phyloP scores from a whole-genome alignment of 2,329 filamentous ascomycete species.

The Colletotrichum spaethianum region DNA sequence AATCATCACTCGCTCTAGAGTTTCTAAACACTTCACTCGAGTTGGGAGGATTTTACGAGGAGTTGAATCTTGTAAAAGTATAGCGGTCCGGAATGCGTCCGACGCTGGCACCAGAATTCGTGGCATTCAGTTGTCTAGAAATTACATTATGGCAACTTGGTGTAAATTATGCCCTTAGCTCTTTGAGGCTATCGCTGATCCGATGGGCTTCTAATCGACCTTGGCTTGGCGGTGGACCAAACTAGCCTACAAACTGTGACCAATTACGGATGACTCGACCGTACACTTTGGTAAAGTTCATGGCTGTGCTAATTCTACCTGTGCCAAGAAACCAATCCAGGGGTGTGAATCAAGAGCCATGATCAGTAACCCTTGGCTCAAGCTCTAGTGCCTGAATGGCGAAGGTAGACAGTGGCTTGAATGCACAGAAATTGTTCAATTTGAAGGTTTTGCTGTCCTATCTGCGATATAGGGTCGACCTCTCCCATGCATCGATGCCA shows the following conservation, averaged over 20 bases:
- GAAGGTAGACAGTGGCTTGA: too few relatives aligned
- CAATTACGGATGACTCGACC: too few relatives aligned
- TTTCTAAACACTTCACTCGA: neutral
- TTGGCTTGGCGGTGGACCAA: neutral
- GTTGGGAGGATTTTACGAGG: neutral
- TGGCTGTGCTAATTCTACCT: neutral
- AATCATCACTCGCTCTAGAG: neutral
- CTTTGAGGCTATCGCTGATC: neutral
- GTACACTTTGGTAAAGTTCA: neutral
- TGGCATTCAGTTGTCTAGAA: neutral
- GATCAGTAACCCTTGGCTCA: neutral
- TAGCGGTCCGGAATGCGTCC: neutral
- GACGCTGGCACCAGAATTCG: neutral
- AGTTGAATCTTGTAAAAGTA: too few relatives aligned
- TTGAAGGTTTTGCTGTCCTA: neutral
- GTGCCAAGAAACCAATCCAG: too few relatives aligned
- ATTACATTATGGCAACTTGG: too few relatives aligned
- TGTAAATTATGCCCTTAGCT: too few relatives aligned
- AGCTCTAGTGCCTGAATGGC: neutral
- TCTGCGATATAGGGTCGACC: neutral
- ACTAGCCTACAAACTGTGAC: neutral
- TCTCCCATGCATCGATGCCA: neutral
- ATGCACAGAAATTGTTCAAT: too few relatives aligned
- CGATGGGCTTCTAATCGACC: too few relatives aligned
- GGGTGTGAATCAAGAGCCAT: neutral